These are phyloP conservation scores for Maudiozyma saulgeensis DNA, from an alignment of 805 yeast genomes.

Conservation along the genomic window DNA sequence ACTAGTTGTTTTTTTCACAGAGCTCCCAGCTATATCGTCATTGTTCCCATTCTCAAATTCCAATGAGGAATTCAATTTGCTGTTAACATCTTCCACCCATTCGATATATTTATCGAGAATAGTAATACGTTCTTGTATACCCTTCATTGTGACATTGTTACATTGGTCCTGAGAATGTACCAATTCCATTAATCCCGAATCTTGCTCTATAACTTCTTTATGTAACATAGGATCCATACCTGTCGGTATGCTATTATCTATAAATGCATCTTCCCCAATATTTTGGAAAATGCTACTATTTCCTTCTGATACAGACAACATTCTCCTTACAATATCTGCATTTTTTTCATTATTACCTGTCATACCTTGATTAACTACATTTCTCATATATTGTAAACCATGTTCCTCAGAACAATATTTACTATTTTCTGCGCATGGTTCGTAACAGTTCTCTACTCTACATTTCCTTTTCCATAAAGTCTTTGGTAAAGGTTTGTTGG, in stretches of 20 bases:
- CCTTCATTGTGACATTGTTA: slow-evolving; percentile 10
- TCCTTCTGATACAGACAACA: slow-evolving; percentile 6
- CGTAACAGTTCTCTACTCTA: slow-evolving; percentile 44
- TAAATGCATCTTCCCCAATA: slow-evolving; percentile 16
- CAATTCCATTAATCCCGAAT: slow-evolving; percentile 12
- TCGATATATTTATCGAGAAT: slow-evolving; percentile 24
- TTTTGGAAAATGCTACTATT: slow-evolving; percentile 9
- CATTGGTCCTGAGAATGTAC: slow-evolving; percentile 7
- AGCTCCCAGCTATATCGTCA: not conserved
- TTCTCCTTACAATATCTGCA: slow-evolving; percentile 7
- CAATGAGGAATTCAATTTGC: slow-evolving; percentile 6
- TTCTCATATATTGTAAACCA: slow-evolving; percentile 35
- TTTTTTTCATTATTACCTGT: slow-evolving; percentile 4
- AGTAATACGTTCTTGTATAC: slow-evolving; percentile 7
- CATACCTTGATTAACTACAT: slow-evolving; percentile 3
- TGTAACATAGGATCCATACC: slow-evolving; percentile 11
- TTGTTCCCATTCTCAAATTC: not conserved
- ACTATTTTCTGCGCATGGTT: slow-evolving; percentile 31
- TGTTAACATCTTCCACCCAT: slow-evolving; percentile 20
- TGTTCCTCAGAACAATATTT: slow-evolving; percentile 73
- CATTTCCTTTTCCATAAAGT: slow-evolving; percentile 75
- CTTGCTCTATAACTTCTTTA: slow-evolving; percentile 11
- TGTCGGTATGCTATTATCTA: slow-evolving; percentile 9
- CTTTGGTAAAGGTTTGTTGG: slow-evolving; percentile 28
- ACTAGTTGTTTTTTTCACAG: not conserved